Percentiles rank a stretch among this genome's conserved stretches.
Conservation (phyloP, 1,284 basidiomycete genomes). For the Vanrija sp. region DNA sequence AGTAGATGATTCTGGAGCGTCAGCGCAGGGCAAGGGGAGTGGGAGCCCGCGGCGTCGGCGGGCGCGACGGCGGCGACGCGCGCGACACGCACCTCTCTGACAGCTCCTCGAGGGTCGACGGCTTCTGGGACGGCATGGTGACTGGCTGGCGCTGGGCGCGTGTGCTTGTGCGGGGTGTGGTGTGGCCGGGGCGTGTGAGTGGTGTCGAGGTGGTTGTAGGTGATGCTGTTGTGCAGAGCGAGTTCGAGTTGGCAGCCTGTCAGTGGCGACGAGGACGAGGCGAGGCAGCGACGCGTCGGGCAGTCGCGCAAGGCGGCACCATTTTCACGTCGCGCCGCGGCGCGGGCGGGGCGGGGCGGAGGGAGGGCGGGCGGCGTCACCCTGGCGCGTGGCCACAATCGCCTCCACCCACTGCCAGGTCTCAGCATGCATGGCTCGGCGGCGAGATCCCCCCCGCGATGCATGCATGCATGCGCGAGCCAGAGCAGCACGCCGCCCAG, state of each 20-base stretch:
- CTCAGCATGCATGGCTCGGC: too few relatives aligned
- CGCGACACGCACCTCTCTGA: constrained; percentile 38
- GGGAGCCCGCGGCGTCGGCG: too few relatives aligned
- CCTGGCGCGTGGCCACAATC: too few relatives aligned
- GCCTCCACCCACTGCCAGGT: too few relatives aligned
- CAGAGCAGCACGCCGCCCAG: too few relatives aligned
- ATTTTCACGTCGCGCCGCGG: constrained; percentile 1
- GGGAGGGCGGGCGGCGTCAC: too few relatives aligned
- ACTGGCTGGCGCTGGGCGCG: neutral
- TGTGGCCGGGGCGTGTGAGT: neutral
- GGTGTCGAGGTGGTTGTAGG: neutral
- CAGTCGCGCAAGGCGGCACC: neutral
- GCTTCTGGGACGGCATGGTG: constrained; percentile 6
- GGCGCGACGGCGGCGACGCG: neutral
- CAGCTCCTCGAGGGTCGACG: constrained; percentile 42
- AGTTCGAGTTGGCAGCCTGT: neutral
- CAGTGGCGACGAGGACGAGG: neutral
- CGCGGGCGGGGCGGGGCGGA: too few relatives aligned
- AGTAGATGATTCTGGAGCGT: constrained; percentile 43
- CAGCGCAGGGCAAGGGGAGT: neutral
- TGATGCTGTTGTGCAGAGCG: neutral
- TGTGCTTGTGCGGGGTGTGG: neutral
- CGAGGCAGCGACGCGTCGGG: neutral
- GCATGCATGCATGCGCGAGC: too few relatives aligned
- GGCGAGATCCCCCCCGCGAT: too few relatives aligned